Conservation (phyloP, 192 early-diverging fungal species). For the Mortierella alpina region DNA sequence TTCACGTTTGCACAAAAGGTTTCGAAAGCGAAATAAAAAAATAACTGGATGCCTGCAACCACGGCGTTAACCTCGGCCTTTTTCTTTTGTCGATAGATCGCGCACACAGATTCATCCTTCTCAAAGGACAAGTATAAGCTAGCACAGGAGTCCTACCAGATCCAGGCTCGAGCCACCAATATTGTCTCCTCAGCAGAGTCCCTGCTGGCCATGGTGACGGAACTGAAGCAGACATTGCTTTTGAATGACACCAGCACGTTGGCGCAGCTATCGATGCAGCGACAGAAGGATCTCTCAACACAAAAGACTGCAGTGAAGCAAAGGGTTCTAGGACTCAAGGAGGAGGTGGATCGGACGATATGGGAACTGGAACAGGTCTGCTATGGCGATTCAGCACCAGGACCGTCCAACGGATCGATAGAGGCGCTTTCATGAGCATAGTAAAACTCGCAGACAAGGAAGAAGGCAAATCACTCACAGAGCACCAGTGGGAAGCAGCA, state of each 20-base stretch:
- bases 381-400: slow-evolving; percentile 28
- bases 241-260: slow-evolving; percentile 63
- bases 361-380: slow-evolving; percentile 61
- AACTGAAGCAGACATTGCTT: slow-evolving; percentile 61
- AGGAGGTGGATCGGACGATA: slow-evolving; percentile 56
- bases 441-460: no score
- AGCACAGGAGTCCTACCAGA: slow-evolving; percentile 67
- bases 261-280: slow-evolving; percentile 43
- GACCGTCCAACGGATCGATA: no score
- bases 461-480: no score
- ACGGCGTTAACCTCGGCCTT: neutral
- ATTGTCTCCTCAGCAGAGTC: slow-evolving; percentile 65
- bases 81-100: slow-evolving; percentile 18
- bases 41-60: neutral
- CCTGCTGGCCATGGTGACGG: slow-evolving; percentile 58
- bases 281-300: slow-evolving; percentile 48
- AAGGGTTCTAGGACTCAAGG: slow-evolving; percentile 49
- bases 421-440: no score
- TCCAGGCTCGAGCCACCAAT: slow-evolving; percentile 63
- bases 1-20: neutral
- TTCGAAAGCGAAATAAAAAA: neutral
- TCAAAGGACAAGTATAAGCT: slow-evolving; percentile 68
- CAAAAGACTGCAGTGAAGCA: slow-evolving; percentile 59
- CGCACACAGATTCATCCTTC: slow-evolving; percentile 30
- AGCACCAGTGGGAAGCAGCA: no score